phyloP scores from a whole-genome alignment of 192 early-diverging fungal species.

The Podila minutissima region DNA sequence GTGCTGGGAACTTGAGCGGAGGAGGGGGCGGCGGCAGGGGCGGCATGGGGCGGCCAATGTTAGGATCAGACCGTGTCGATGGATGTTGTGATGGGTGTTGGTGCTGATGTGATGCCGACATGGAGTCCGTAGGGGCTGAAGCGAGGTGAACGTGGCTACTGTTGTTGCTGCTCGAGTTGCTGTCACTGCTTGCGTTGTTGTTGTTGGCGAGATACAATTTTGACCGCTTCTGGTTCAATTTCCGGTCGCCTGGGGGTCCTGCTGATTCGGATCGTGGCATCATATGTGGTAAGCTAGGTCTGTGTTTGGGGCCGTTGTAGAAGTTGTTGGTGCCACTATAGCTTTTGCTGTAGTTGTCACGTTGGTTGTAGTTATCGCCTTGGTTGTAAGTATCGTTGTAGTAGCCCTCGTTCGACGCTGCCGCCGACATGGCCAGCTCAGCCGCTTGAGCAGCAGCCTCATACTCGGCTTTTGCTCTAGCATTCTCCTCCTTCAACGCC shows the following conservation, averaged over 20 bases:
- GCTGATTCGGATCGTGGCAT: neutral
- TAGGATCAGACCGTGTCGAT: neutral
- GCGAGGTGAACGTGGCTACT: conserved; percentile 32
- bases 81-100: conserved; percentile 5
- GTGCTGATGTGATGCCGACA: neutral
- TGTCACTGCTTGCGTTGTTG: conserved; percentile 17
- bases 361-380: neutral
- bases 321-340: neutral
- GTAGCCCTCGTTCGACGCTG: conserved; percentile 15
- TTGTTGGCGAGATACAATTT: conserved; percentile 17
- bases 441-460: conserved; percentile 22
- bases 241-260: neutral
- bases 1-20: conserved; percentile 24
- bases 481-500: conserved; percentile 60
- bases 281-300: neutral
- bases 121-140: neutral
- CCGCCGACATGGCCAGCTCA: conserved; percentile 21
- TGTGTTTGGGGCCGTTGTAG: neutral
- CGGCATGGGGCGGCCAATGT: neutral
- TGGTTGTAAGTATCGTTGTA: neutral
- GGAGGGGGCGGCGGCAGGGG: conserved; percentile 1
- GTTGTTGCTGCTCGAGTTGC: conserved; percentile 27
- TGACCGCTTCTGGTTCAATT: conserved; percentile 23
- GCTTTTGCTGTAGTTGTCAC: conserved; percentile 7
- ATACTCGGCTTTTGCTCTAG: conserved; percentile 32